These are phyloP conservation scores for Candida tunisiensis DNA, from an alignment of 1,139 yeast species.

Conservation along the genomic window DNA sequence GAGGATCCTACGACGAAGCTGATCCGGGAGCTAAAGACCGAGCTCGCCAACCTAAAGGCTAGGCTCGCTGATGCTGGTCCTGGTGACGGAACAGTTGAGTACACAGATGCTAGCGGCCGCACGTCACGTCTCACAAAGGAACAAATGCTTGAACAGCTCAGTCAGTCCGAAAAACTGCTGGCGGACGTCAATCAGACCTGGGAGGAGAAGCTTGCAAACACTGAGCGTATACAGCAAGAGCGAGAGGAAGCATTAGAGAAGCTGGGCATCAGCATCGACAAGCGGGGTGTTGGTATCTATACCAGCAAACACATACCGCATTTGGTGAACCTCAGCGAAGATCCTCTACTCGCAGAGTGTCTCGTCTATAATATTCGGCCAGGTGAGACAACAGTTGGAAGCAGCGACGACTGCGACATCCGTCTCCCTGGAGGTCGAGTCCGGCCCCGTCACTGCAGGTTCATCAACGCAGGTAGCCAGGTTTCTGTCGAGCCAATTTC, in stretches of 20 bases:
- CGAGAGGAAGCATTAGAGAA: slow-evolving; percentile 13
- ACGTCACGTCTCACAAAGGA: slow-evolving; percentile 4
- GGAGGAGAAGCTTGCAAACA: slow-evolving; percentile 12
- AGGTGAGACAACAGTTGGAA: slow-evolving; percentile 13
- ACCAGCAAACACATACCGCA: slow-evolving; percentile 14
- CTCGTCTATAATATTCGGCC: slow-evolving; percentile 13
- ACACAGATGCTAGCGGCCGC: background rate
- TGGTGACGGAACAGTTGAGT: background rate
- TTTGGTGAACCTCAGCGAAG: slow-evolving; percentile 15
- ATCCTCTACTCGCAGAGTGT: slow-evolving; percentile 13
- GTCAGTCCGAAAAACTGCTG: slow-evolving; percentile 11
- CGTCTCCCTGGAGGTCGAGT: slow-evolving; percentile 10
- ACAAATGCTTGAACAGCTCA: slow-evolving; percentile 10
- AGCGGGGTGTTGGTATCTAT: slow-evolving; percentile 10
- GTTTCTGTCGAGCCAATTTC: slow-evolving; percentile 5
- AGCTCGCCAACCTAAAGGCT: slow-evolving; percentile 9
- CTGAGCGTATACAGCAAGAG: slow-evolving; percentile 10
- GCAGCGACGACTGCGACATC: slow-evolving; percentile 8
- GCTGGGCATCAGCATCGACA: slow-evolving; percentile 11
- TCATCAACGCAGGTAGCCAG: slow-evolving; percentile 6
- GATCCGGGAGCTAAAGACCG: slow-evolving; percentile 13
- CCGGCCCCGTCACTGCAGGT: slow-evolving; percentile 10
- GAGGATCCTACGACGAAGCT: slow-evolving; percentile 21
- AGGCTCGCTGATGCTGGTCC: slow-evolving; percentile 5
- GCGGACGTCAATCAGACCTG: slow-evolving; percentile 13